Evolutionary conservation across 139 green algal genomes (phyloP).

Genomic region (Chlamydomonas eustigma): DNA sequence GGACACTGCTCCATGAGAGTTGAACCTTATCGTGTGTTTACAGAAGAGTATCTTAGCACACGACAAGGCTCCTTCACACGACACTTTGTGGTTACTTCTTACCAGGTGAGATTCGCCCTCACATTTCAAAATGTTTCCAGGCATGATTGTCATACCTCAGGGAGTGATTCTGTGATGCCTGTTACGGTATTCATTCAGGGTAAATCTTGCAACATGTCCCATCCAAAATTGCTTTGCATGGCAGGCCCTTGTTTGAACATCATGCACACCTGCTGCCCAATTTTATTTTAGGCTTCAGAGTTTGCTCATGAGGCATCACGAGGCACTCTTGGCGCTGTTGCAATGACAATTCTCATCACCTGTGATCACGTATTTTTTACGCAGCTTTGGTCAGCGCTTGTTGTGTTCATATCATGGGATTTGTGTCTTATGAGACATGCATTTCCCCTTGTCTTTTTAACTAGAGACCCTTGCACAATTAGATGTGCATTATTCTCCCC

Average conservation of each 20-base stretch:
- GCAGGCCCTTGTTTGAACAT: no score
- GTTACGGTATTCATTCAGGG: neutral
- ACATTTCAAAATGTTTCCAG: no score
- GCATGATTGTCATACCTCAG: slow-evolving; percentile 18
- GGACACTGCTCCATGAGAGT: neutral
- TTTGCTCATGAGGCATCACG: no score
- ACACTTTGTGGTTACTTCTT: slow-evolving; percentile 33
- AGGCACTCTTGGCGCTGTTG: no score
- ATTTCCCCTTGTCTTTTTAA: neutral
- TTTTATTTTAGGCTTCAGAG: neutral
- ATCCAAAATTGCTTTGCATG: no score
- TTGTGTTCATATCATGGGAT: neutral
- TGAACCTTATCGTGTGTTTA: slow-evolving; percentile 26
- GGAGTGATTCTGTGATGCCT: neutral
- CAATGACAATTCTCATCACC: neutral
- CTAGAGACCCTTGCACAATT: neutral
- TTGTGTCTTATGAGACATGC: neutral
- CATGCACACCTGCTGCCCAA: neutral
- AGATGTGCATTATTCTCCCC: neutral
- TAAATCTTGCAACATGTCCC: no score
- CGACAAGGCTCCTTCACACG: slow-evolving; percentile 16
- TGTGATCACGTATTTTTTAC: neutral
- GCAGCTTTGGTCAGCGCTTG: neutral
- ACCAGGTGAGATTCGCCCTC: no score
- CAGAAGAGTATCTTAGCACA: slow-evolving; percentile 20